Base-by-base conservation (phyloP, 1,284 basidiomycete genomes). In the Xanthoconium separans region DNA sequence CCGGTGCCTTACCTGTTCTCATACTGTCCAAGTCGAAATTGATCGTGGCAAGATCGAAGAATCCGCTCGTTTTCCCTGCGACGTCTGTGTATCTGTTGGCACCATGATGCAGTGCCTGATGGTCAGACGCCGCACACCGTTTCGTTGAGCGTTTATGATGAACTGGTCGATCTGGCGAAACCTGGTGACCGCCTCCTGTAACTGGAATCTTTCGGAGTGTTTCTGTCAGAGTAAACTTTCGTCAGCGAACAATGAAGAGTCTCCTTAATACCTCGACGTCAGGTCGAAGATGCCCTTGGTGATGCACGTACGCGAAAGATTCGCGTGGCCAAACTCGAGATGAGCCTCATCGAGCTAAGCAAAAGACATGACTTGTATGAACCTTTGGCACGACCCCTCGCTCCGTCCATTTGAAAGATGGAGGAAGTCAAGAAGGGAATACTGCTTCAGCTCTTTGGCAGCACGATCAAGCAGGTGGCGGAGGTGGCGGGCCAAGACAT, bases 351-450 rank as follows among this genome's bases (percentile, higher is more conserved):
- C 36, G 80, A 87, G 41, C 81, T 98, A 30, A 91, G 91, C 56
- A 73, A 79, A 57, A 76, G 85, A 47, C 83, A 84, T 4, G 95
- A 98, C 70, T 77, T 97, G 40, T 99, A 99, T 71, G 92, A 96
- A 4, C 73, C 93, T 39, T 79, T 99, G 2, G 77, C 95, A 13
- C 78, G 89, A 31, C 93, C 89, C 3, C 81, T 99, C 57, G 96
- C 96, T 1, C 97, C 96, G 10, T 91, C 88, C 29, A 96, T 99
- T 62, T 98, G 93, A 87, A 93, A 95, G 70, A 90, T 98, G 92
- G 95, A 99, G 40, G 96, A 99, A 66, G 93, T 99, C 58, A 99
- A 99, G 77, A 98, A 98, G 76, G 96, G 97, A 0, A 96, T 99
- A 53, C 71, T 99, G 47, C 75, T 99, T 30, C 96, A 98, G 73